phyloP scores from a whole-genome alignment of 225 moss, liverwort and hornwort species.

The Marchantia paleacea region DNA sequence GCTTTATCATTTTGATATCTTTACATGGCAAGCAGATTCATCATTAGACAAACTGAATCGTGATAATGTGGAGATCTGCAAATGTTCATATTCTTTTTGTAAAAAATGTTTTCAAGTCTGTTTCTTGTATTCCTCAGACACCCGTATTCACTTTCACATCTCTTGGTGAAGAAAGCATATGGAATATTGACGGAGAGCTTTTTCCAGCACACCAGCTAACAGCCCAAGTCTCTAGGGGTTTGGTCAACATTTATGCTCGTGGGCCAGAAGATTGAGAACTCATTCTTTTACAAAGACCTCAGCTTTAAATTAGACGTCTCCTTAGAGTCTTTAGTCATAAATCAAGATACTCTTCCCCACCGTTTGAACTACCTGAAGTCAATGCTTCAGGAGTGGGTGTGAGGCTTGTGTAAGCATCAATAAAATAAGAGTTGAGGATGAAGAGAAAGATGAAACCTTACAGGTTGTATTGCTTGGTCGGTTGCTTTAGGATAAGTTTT shows the following conservation, averaged over 20 bases:
- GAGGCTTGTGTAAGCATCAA: neutral
- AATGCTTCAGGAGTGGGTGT: neutral
- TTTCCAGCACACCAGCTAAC: constrained; percentile 77
- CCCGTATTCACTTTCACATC: constrained; percentile 83
- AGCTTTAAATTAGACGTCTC: neutral
- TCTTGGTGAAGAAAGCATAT: constrained; percentile 68
- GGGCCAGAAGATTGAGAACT: constrained; percentile 57
- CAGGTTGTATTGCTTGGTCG: neutral
- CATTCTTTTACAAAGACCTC: neutral
- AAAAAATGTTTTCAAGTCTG: neutral
- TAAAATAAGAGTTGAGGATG: neutral
- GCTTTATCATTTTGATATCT: neutral
- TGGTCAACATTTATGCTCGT: constrained; percentile 76
- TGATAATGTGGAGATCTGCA: too few relatives aligned
- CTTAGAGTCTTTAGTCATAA: neutral
- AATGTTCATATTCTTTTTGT: neutral
- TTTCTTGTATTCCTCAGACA: constrained; percentile 49
- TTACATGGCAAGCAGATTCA: neutral
- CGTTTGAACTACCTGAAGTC: neutral
- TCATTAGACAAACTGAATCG: neutral
- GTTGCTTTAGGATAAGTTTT: neutral
- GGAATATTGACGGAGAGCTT: constrained; percentile 92
- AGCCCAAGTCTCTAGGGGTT: constrained; percentile 82
- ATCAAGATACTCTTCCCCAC: neutral
- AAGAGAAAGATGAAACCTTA: neutral